Conservation (phyloP, 73 alveolate genomes). For the Paramecium caudatum region DNA sequence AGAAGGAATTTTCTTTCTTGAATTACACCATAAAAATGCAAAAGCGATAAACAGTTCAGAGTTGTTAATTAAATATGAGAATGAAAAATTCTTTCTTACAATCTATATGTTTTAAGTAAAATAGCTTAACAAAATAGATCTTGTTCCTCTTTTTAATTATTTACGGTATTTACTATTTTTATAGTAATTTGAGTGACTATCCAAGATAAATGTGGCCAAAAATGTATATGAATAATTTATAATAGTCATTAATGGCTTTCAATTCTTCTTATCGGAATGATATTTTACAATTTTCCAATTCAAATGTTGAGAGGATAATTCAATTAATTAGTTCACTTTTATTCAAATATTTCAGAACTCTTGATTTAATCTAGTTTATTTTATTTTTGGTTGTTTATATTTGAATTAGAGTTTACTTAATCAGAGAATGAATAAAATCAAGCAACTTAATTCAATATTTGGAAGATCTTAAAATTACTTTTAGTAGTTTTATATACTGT, state of each 20-base stretch:
- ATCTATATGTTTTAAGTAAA: not conserved
- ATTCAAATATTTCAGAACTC: not conserved
- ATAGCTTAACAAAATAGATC: not conserved
- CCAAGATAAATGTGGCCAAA: slow-evolving; percentile 36
- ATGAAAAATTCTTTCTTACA: not conserved
- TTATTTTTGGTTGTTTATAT: slow-evolving; percentile 23
- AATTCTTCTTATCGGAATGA: not conserved
- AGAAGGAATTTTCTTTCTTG: not conserved
- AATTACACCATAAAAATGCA: not conserved
- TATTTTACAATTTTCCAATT: slow-evolving; percentile 29
- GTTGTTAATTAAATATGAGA: not conserved
- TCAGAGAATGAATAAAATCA: not conserved
- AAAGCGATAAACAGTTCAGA: not conserved
- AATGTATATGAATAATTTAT: not conserved
- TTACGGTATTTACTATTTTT: slow-evolving; percentile 23
- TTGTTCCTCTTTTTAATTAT: not conserved
- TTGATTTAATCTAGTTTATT: slow-evolving; percentile 31
- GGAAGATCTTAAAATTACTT: slow-evolving; percentile 30
- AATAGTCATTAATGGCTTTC: slow-evolving; percentile 47
- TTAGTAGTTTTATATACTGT: slow-evolving; percentile 15
- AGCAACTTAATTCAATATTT: not conserved
- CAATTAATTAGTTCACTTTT: not conserved
- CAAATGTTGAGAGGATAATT: not conserved
- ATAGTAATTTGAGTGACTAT: slow-evolving; percentile 29
- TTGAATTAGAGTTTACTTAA: slow-evolving; percentile 33